Evolutionary conservation across 768 basidiomycete species (phyloP).

Genomic region (Gloeostereum incarnatum): DNA sequence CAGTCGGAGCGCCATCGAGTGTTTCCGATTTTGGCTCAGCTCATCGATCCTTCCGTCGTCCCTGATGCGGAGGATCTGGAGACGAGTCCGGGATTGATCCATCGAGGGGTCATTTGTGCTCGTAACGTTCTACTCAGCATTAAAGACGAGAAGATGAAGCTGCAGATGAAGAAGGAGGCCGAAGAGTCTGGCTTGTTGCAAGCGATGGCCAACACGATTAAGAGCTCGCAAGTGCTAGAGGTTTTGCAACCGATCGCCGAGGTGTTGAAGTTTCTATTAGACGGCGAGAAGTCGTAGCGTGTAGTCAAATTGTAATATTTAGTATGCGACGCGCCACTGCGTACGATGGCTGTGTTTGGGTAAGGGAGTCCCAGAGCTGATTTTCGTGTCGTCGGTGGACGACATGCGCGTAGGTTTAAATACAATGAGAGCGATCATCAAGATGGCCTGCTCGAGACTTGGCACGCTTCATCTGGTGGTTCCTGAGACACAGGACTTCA

Average conservation of each 20-base stretch:
- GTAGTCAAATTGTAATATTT: too few relatives aligned
- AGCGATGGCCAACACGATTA: slow-evolving; percentile 42
- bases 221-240: slow-evolving; percentile 26
- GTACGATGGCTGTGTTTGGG: too few relatives aligned
- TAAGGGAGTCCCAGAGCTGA: too few relatives aligned
- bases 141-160: slow-evolving; percentile 28
- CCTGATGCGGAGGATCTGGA: slow-evolving; percentile 25
- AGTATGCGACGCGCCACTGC: too few relatives aligned
- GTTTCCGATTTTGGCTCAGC: slow-evolving; percentile 54
- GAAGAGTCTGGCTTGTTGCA: slow-evolving; percentile 41
- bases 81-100: slow-evolving; percentile 53
- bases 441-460: too few relatives aligned
- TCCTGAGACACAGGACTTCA: too few relatives aligned
- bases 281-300: too few relatives aligned
- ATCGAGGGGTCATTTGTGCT: slow-evolving; percentile 72
- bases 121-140: slow-evolving; percentile 51
- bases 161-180: slow-evolving; percentile 42
- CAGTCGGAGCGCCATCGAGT: slow-evolving; percentile 57
- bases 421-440: too few relatives aligned
- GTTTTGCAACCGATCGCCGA: slow-evolving; percentile 43
- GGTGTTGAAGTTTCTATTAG: slow-evolving; percentile 28
- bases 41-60: slow-evolving; percentile 50
- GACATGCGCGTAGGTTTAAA: too few relatives aligned
- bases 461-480: too few relatives aligned
- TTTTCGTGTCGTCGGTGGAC: too few relatives aligned